Conservation (phyloP, 2,329 filamentous ascomycete species). For the Neopestalotiopsis sp. region DNA sequence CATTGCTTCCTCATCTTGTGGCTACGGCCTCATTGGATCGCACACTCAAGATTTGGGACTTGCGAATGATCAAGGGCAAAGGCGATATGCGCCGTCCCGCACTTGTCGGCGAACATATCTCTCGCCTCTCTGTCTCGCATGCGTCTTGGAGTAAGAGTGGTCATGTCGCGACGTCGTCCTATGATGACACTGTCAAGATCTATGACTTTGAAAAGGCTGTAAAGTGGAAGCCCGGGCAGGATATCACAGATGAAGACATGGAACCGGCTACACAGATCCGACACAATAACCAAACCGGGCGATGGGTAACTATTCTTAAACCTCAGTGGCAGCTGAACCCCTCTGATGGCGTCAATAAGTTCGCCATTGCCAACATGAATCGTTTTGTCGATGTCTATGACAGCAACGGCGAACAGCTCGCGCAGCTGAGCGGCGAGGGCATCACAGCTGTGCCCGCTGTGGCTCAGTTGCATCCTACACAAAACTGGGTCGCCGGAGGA, state of each 20-base stretch:
- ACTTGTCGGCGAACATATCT: constrained; percentile 81
- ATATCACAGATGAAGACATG: constrained; percentile 67
- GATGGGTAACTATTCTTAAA: constrained; percentile 86
- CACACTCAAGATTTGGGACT: constrained; percentile 89
- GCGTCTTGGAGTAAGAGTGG: constrained; percentile 87
- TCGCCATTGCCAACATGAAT: constrained; percentile 97
- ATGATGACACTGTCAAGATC: constrained; percentile 94
- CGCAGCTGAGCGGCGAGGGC: constrained; percentile 83
- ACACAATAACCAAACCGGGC: constrained; percentile 95
- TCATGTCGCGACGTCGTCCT: constrained; percentile 88
- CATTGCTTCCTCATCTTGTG: constrained; percentile 78
- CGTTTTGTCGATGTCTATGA: constrained; percentile 93
- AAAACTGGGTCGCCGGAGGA: constrained; percentile 91
- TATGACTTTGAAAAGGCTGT: constrained; percentile 74
- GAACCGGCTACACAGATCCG: constrained; percentile 70
- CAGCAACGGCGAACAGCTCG: constrained; percentile 81
- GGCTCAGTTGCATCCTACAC: constrained; percentile 83
- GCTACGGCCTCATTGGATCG: constrained; percentile 91
- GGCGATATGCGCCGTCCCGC: constrained; percentile 65
- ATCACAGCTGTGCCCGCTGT: constrained; percentile 96
- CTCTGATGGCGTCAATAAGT: constrained; percentile 79
- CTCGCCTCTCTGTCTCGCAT: constrained; percentile 85
- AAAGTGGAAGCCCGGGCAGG: constrained; percentile 63
- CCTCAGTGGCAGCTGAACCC: constrained; percentile 88
- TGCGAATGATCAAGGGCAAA: constrained; percentile 71